Base-by-base conservation (phyloP, 2,329 filamentous ascomycete genomes). In the Chalaropsis thielavioides region DNA sequence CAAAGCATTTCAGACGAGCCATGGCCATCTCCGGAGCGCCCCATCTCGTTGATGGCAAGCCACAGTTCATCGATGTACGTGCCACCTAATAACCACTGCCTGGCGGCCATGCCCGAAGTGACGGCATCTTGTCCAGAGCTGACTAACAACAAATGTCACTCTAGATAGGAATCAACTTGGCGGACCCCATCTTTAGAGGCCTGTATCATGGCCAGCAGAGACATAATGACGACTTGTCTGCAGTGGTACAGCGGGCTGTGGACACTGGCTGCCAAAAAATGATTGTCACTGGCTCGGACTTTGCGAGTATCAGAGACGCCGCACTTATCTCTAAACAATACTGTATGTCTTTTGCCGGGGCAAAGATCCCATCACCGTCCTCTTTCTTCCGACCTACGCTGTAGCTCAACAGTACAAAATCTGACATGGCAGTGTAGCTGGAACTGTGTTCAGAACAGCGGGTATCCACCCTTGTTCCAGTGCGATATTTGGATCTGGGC, bases 381-480 rank as follows among this genome's bases (percentile, higher is more conserved):
- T 15, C n/a, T n/a, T n/a, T n/a, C n/a, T n/a, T n/a, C n/a, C n/a
- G n/a, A n/a, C n/a, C n/a, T n/a, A n/a, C 17, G 38, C 41, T 19
- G 17, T 11, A 27, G n/a, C 5, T 22, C 17, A 7, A 22, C 24
- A 11, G 15, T n/a, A 10, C 4, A 64, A 61, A 54, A n/a, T n/a
- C 64, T 70, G 38, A 71, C 64, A 40, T 22, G 56, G 2, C 5
- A 22, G 44, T 59, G 7, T 67, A 91, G 89, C 90, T 24, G 88
- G 87, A 22, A 82, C 85, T 41, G 90, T 95, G 71, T 99, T 90
- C 74, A 86, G 88, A 24, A 99, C 94, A 1, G 86, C 95, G 10
- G 94, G 94, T 68, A 90, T 99, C 54, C 94, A 99, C 73, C 94
- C 94, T 15, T 99, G 94, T 75, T 88, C 85, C 68, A 89, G 89